Conservation (phyloP, 768 basidiomycete species). For the Sistotremastrum suecicum region DNA sequence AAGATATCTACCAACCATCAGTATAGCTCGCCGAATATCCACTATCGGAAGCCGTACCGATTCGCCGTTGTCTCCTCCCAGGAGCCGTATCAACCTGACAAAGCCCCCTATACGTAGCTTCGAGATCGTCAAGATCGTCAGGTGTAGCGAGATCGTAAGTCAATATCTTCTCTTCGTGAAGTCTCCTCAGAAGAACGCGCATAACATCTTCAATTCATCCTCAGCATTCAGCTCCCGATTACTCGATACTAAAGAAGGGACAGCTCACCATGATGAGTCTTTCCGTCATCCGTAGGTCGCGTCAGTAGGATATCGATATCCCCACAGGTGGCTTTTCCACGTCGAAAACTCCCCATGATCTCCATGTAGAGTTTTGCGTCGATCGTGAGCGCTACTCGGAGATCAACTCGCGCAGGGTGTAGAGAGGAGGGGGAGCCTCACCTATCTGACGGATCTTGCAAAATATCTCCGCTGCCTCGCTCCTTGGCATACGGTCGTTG, state of each 20-base stretch:
- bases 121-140: constrained; percentile 49
- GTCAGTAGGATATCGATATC: constrained; percentile 89
- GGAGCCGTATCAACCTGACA: constrained; percentile 34
- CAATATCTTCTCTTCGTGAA: constrained; percentile 49
- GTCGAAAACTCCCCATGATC: constrained; percentile 85
- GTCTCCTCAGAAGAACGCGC: constrained; percentile 34
- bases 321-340: constrained; percentile 71
- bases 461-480: constrained; percentile 64
- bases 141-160: constrained; percentile 71
- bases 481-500: constrained; percentile 71
- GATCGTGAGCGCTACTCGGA: constrained; percentile 44
- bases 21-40: background rate
- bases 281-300: constrained; percentile 55
- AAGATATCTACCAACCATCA: constrained; percentile 44
- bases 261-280: constrained; percentile 51
- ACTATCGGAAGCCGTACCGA: constrained; percentile 25
- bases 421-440: constrained; percentile 15
- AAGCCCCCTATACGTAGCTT: constrained; percentile 72
- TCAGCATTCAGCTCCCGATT: background rate
- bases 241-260: constrained; percentile 2
- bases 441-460: constrained; percentile 59
- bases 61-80: constrained; percentile 44
- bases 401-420: too few relatives aligned
- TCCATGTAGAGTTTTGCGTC: constrained; percentile 63
- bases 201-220: constrained; percentile 37